These are phyloP conservation scores for Agaricus blazei DNA, from an alignment of 768 basidiomycete genomes.

Conservation along the genomic window DNA sequence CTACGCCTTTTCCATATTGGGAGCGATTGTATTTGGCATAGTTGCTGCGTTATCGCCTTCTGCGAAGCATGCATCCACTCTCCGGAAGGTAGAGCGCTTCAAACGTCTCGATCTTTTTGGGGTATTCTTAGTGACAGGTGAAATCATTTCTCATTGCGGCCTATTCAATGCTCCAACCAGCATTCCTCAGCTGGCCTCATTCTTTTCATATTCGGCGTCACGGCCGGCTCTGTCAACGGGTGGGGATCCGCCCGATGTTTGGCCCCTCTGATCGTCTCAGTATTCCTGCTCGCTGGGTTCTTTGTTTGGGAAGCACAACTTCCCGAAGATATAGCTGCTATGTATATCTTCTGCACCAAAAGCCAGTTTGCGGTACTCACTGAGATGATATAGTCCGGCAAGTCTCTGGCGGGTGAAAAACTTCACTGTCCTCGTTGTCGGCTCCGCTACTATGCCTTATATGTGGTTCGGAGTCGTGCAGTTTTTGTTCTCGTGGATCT, in stretches of 20 bases:
- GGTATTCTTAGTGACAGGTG: neutral
- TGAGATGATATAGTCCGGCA: constrained; percentile 12
- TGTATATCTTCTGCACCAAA: constrained; percentile 20
- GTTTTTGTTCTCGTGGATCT: constrained; percentile 25
- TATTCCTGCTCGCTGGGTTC: constrained; percentile 32
- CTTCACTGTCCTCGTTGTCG: constrained; percentile 29
- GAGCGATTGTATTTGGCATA: constrained; percentile 11
- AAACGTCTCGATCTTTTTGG: neutral
- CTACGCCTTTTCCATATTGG: constrained; percentile 21
- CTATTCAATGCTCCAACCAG: neutral
- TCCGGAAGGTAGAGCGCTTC: neutral
- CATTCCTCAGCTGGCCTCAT: constrained; percentile 21
- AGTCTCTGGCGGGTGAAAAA: constrained; percentile 33
- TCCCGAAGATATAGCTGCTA: constrained; percentile 30
- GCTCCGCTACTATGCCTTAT: constrained; percentile 29
- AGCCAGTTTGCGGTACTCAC: neutral
- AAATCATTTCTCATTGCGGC: neutral
- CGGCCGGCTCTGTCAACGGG: constrained; percentile 37
- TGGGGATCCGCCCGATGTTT: constrained; percentile 40
- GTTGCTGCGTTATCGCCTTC: constrained; percentile 28
- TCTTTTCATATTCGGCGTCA: constrained; percentile 33
- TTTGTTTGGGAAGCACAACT: constrained; percentile 42
- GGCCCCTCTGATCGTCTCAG: constrained; percentile 36
- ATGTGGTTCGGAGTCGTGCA: constrained; percentile 35
- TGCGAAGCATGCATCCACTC: neutral